Evolutionary conservation across 2,329 filamentous ascomycete genomes (phyloP).

Genomic region (Aspergillus sp.): DNA sequence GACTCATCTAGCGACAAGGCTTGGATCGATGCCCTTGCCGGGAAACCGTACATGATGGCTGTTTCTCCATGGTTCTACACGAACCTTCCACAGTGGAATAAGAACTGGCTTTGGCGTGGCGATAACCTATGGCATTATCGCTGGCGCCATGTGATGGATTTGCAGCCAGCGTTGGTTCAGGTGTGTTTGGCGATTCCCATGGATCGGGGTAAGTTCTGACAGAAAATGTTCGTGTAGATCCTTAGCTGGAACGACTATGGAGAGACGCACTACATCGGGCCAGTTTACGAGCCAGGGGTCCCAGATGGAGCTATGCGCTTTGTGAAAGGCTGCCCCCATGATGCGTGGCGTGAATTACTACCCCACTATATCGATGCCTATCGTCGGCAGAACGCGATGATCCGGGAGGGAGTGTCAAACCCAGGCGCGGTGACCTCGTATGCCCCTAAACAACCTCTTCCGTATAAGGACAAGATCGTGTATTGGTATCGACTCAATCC

Average conservation of each 20-base stretch:
- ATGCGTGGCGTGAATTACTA: slow-evolving; percentile 29
- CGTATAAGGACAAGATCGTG: slow-evolving; percentile 29
- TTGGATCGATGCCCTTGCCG: slow-evolving; percentile 40
- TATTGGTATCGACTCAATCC: slow-evolving; percentile 40
- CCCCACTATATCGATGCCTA: slow-evolving; percentile 40
- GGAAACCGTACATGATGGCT: slow-evolving; percentile 54
- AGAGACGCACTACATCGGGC: slow-evolving; percentile 59
- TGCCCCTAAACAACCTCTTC: slow-evolving; percentile 12
- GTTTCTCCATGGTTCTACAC: slow-evolving; percentile 61
- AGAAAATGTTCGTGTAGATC: slow-evolving; percentile 39
- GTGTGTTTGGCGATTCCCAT: slow-evolving; percentile 16
- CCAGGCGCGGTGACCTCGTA: slow-evolving; percentile 38
- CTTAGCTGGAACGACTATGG: slow-evolving; percentile 63
- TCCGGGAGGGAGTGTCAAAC: not conserved
- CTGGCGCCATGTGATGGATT: slow-evolving; percentile 55
- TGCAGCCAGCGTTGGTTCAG: slow-evolving; percentile 53
- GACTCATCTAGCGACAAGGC: slow-evolving; percentile 35
- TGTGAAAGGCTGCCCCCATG: slow-evolving; percentile 25
- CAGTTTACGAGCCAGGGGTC: slow-evolving; percentile 49
- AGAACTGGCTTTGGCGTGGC: slow-evolving; percentile 65
- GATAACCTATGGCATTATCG: slow-evolving; percentile 62
- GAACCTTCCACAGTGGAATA: slow-evolving; percentile 55
- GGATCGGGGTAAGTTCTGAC: not conserved
- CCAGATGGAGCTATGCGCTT: slow-evolving; percentile 45
- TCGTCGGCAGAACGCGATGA: slow-evolving; percentile 17